A percentile compares a stretch with the other conserved stretches of the same genome.
These are phyloP conservation scores for Russula compacta DNA, from an alignment of 768 basidiomycete species.

Conservation along the genomic window DNA sequence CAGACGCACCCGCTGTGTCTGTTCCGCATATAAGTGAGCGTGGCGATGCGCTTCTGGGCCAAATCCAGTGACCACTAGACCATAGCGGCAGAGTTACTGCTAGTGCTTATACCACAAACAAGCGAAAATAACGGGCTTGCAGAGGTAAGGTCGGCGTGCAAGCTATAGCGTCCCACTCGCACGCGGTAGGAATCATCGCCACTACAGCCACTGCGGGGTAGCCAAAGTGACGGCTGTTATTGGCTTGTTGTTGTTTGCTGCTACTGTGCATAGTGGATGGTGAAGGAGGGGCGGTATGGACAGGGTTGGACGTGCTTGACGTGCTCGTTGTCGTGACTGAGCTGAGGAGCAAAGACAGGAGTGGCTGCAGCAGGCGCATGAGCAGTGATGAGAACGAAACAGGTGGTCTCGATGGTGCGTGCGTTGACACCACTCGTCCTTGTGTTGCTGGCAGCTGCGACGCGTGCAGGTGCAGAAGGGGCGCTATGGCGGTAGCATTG, in stretches of 20 bases:
- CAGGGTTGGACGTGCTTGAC: constrained; percentile 20
- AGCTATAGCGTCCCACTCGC: constrained; percentile 68
- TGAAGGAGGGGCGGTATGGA: constrained; percentile 17
- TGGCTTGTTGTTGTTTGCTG: not conserved
- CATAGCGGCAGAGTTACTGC: constrained; percentile 43
- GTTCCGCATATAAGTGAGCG: constrained; percentile 75
- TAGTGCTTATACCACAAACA: not conserved
- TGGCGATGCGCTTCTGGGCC: constrained; percentile 76
- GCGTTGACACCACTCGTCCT: no score
- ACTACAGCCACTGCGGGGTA: not conserved
- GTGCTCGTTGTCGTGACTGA: constrained; percentile 17
- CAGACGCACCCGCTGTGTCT: constrained; percentile 73
- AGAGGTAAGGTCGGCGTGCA: constrained; percentile 29
- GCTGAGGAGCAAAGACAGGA: constrained; percentile 16
- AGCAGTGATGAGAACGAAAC: no score
- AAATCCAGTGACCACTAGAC: constrained; percentile 72
- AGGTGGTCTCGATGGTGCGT: no score
- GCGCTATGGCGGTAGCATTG: not conserved
- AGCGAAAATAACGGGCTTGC: not conserved
- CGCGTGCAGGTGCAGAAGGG: not conserved
- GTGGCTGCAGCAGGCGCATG: not conserved
- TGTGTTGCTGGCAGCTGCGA: not conserved
- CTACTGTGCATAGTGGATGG: not conserved
- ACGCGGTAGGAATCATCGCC: constrained; percentile 17
- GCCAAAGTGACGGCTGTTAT: no score